A percentile compares a stretch with the other conserved stretches of the same genome.
phyloP scores from a whole-genome alignment of 139 green algal genomes.

The Diplosphaera chodatii region DNA sequence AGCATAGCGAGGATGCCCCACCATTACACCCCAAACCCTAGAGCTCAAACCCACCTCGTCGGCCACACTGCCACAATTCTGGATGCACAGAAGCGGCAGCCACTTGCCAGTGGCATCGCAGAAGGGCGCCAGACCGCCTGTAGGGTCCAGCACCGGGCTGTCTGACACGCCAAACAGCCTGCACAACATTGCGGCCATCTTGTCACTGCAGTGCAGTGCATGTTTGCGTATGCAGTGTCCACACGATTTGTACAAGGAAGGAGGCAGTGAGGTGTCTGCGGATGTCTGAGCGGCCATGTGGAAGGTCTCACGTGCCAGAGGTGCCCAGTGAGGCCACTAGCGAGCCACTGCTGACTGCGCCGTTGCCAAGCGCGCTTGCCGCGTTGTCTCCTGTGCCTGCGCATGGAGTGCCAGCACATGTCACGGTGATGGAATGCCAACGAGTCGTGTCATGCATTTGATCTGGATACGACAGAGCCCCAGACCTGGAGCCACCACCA shows the following conservation, averaged over 20 bases:
- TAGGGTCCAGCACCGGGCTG: slow-evolving; percentile 56
- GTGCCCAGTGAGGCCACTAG: slow-evolving; percentile 76
- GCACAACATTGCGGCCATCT: no score
- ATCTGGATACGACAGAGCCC: no score
- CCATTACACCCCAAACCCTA: no score
- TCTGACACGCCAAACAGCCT: slow-evolving; percentile 69
- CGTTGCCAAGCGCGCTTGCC: slow-evolving; percentile 15
- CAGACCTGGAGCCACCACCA: slow-evolving; percentile 56
- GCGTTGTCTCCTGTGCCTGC: slow-evolving; percentile 36
- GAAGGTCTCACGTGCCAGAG: no score
- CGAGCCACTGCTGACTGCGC: slow-evolving; percentile 34
- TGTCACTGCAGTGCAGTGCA: no score
- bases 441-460: no score
- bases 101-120: slow-evolving; percentile 68
- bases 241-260: no score
- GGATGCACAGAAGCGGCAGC: slow-evolving; percentile 79
- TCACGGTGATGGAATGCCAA: no score
- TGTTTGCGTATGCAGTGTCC: no score
- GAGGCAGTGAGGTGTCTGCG: no score
- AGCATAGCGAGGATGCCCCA: no score
- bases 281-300: no score
- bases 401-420: slow-evolving; percentile 57
- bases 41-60: slow-evolving; percentile 52
- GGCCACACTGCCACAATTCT: slow-evolving; percentile 75
- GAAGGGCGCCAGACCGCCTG: slow-evolving; percentile 70